Evolutionary conservation across 345 rosid species (phyloP).

Genomic region (Pelargonium nanum): DNA sequence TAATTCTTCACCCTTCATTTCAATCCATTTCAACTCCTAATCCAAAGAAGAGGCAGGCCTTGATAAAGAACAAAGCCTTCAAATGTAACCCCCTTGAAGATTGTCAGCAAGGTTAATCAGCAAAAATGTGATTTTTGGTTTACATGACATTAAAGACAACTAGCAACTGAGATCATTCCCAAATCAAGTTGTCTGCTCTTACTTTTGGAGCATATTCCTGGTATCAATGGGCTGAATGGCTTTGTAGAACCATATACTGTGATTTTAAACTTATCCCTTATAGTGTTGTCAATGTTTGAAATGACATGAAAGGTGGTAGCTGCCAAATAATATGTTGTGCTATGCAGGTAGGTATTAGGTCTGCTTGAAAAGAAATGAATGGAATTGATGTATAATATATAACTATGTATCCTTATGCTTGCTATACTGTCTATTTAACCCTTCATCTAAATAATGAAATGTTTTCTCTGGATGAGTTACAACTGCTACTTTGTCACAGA

Average conservation of each 20-base stretch:
- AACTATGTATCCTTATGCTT: neutral
- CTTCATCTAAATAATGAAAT: neutral
- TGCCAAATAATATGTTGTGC: neutral
- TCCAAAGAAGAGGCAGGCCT: too few relatives aligned
- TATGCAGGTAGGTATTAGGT: neutral
- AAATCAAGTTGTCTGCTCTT: neutral
- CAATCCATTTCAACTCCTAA: too few relatives aligned
- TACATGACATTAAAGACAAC: neutral
- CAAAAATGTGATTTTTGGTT: neutral
- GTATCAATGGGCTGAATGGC: neutral
- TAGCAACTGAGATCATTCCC: neutral
- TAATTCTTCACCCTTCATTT: too few relatives aligned
- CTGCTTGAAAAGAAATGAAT: neutral
- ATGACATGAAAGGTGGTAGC: neutral
- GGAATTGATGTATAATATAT: neutral
- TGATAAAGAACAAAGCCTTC: too few relatives aligned
- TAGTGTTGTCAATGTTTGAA: neutral
- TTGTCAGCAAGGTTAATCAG: neutral
- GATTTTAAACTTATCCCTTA: neutral
- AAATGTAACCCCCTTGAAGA: neutral
- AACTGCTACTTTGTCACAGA: conserved; percentile 36
- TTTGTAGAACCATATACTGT: neutral
- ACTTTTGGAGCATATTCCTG: neutral
- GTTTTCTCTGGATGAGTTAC: conserved; percentile 4
- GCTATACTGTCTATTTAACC: neutral